Conservation (phyloP, 495 filamentous ascomycete species). For the Aspergillus cavernicola region DNA sequence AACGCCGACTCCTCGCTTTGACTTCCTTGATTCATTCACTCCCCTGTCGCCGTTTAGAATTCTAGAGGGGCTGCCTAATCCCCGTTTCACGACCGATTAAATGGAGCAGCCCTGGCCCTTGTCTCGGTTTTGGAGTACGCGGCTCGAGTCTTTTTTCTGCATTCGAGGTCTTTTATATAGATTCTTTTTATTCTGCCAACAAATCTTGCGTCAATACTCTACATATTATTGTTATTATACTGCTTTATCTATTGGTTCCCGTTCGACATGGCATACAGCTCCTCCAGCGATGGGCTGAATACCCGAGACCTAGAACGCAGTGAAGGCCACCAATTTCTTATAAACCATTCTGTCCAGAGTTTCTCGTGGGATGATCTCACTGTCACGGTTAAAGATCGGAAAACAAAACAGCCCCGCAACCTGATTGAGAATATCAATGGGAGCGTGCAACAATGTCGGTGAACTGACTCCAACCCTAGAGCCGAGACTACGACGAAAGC, state of each 20-base stretch:
- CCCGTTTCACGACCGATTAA: constrained; percentile 5
- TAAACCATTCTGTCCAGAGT: constrained; percentile 37
- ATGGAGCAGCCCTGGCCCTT: background rate
- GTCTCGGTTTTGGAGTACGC: background rate
- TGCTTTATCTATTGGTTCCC: background rate
- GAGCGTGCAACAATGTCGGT: constrained; percentile 28
- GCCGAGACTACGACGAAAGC: too few relatives aligned
- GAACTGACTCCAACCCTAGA: background rate
- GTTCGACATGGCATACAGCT: background rate
- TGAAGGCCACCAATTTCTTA: constrained; percentile 28
- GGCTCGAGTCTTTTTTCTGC: background rate
- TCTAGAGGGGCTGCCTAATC: background rate
- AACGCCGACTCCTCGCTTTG: background rate
- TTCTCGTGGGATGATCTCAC: constrained; percentile 61
- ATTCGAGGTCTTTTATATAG: background rate
- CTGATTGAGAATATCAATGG: constrained; percentile 35
- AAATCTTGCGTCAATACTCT: background rate
- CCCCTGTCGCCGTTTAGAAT: background rate
- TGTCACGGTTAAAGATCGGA: constrained; percentile 65
- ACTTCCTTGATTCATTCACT: background rate
- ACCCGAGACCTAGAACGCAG: constrained; percentile 28
- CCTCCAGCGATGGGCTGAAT: constrained; percentile 9
- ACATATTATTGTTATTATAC: background rate
- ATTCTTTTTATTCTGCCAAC: background rate
- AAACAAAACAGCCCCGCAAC: constrained; percentile 52